These are phyloP conservation scores for Sarcocystis neurona DNA, from an alignment of 169 alveolate species.

Conservation along the genomic window DNA sequence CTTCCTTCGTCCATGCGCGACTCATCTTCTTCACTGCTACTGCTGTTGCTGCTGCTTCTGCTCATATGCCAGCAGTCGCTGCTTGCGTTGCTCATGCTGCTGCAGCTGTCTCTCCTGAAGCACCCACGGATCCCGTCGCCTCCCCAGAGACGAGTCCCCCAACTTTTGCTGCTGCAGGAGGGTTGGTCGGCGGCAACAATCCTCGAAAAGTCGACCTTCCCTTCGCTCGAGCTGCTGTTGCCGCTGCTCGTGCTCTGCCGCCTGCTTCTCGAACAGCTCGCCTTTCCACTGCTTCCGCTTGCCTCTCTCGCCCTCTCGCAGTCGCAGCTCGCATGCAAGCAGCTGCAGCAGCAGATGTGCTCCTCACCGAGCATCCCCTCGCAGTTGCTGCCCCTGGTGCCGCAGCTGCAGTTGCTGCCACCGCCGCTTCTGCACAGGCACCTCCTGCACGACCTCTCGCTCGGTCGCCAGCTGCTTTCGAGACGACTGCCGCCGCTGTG, in stretches of 20 bases:
- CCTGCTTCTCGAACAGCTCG: background rate
- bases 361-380: no score
- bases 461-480: background rate
- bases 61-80: background rate
- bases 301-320: background rate
- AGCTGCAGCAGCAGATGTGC: slow-evolving; percentile 29
- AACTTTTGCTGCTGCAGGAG: background rate
- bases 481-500: background rate
- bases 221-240: background rate
- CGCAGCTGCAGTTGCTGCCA: background rate
- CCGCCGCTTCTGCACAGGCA: background rate
- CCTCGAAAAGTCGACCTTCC: background rate
- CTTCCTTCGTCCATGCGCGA: no score
- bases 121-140: background rate
- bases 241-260: background rate
- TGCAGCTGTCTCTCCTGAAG: background rate
- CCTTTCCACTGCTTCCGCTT: background rate
- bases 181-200: background rate
- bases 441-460: background rate
- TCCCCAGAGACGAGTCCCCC: background rate
- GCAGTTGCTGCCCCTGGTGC: no score
- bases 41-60: slow-evolving; percentile 31
- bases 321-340: background rate
- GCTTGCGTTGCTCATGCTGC: background rate
- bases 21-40: no score